Conservation (phyloP, 1,284 basidiomycete species). For the Xerocomus nothofagi region DNA sequence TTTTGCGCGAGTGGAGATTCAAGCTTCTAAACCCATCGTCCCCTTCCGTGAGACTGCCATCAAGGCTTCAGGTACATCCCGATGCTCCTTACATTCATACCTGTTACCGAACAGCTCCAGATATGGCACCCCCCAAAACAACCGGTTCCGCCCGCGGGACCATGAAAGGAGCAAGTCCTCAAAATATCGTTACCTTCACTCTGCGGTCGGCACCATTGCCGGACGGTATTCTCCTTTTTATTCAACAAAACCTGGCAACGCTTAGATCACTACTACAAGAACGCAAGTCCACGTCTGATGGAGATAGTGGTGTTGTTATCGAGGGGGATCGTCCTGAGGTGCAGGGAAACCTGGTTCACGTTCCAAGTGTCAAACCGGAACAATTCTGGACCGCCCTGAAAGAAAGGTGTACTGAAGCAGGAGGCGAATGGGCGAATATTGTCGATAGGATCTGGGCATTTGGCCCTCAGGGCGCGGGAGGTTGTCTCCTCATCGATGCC, state of each 20-base stretch:
- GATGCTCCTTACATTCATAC: constrained; percentile 1
- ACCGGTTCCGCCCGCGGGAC: constrained; percentile 76
- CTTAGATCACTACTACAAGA: constrained; percentile 58
- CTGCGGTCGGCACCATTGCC: constrained; percentile 86
- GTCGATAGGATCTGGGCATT: constrained; percentile 85
- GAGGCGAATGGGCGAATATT: constrained; percentile 80
- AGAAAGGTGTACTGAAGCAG: constrained; percentile 65
- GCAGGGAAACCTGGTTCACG: constrained; percentile 58
- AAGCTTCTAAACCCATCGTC: constrained; percentile 93
- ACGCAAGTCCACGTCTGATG: constrained; percentile 35
- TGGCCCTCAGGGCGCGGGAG: constrained; percentile 86
- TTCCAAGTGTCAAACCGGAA: constrained; percentile 66
- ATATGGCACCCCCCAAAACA: constrained; percentile 88
- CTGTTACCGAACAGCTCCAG: constrained; percentile 39
- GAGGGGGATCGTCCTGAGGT: constrained; percentile 46
- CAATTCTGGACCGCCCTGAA: constrained; percentile 81
- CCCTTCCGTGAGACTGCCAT: constrained; percentile 97
- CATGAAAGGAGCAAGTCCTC: constrained; percentile 66
- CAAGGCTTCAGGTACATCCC: constrained; percentile 63
- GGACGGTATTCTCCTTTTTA: constrained; percentile 62
- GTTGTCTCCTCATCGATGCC: constrained; percentile 84
- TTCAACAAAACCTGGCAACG: constrained; percentile 70
- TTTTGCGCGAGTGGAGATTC: constrained; percentile 92
- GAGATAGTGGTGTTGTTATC: constrained; percentile 36
- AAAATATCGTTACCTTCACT: constrained; percentile 79